Base-by-base conservation (phyloP, 106 monocot species). In the Platanthera guangdongensis region DNA sequence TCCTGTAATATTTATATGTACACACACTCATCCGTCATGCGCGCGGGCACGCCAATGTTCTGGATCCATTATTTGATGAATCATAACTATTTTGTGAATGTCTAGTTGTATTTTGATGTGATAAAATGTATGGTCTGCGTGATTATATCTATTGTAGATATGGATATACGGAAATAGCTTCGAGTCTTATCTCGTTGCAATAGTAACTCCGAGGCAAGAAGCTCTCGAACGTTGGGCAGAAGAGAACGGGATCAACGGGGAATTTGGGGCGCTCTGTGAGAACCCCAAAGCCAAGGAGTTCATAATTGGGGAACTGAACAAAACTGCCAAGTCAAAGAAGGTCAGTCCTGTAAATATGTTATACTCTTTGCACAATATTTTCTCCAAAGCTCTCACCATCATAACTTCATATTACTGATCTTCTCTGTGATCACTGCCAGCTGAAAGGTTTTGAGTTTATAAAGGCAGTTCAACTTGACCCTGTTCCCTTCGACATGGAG, bases 151-250 rank as follows among this genome's bases (percentile, higher is more conserved):
- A 11, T 65, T 65, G 22, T 87, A 97, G 96, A 93, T 97, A 83
- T 97, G 96, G 96, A 67, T 97, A 8, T 97, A 97, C 78, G 96
- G 96, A 49, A 93, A 91, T 73, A 97, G 96, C 80, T 97, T 97
- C 53, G 86, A 97, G 76, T 87, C 96, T 15, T 91, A 45, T 60
- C 91, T 97, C 68, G 84, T 97, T 76, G 91, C 91, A 11, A 78
- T 97, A 76, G 63, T 83, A 50, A 97, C 93, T 83, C 96, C 96
- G 47, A 72, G 89, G 68, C 50, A 88, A 74, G 80, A 77, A 82
- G 86, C 90, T 82, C 87, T 97, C 47, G 87, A 87, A 76, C 79
- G 30, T 15, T 97, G 96, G 96, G 96, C 96, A 39, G 64, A 63
- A 75, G 85, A 86, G 25, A 87, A 89, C 78, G 91, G 86, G 5